Base-by-base conservation (phyloP, 129 eudicot species). In the Calendula officinalis region DNA sequence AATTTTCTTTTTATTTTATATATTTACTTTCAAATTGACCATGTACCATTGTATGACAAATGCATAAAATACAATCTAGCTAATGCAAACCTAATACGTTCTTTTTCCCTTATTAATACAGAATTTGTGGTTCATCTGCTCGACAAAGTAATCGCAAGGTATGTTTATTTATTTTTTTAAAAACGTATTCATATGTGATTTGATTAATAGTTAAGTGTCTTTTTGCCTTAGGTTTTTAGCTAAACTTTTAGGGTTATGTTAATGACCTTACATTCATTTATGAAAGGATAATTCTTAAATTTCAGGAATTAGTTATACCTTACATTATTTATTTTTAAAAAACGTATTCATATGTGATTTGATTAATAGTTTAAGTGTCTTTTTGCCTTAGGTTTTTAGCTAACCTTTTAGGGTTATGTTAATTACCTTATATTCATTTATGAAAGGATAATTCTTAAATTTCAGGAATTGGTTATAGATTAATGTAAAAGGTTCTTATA, bases 131-230 rank as follows among this genome's bases (percentile, higher is more conserved):
- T 77, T 33, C 83, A 82, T 69, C 14, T 66, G 10, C 77, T 82
- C 17, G 86, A 82, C 78, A 82, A 77, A 74, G 47, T 70, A 33
- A 73, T 82, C 15, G 83, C 83, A 55, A 82, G 86, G 83, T 82
- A 68, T 37, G 30, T 33, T 13, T 48, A 39, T 16, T 33, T 17
- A 51, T 3, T 46, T 46, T 3, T n/a, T 46, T 14, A 7, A 0
- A 47, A 47, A 47, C 27, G 1, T 47, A 46, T 14, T 17, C 53
- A 47, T 4, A 12, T 13, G 32, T 15, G 42, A 38, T 30, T 47
- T 4, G 12, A n/a, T 66, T 16, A 3, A 33, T 34, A 12, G 22
- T 4, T 12, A 47, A 1, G 3, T 4, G 15, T 10, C 30, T 22
- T 22, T 1, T 22, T 22, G 30, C 30, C 30, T 22, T 22, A 22